A percentile compares a stretch with the other conserved stretches of the same genome.
Evolutionary conservation across 139 green algal genomes (phyloP).

Genomic region (Medakamo hakoo): DNA sequence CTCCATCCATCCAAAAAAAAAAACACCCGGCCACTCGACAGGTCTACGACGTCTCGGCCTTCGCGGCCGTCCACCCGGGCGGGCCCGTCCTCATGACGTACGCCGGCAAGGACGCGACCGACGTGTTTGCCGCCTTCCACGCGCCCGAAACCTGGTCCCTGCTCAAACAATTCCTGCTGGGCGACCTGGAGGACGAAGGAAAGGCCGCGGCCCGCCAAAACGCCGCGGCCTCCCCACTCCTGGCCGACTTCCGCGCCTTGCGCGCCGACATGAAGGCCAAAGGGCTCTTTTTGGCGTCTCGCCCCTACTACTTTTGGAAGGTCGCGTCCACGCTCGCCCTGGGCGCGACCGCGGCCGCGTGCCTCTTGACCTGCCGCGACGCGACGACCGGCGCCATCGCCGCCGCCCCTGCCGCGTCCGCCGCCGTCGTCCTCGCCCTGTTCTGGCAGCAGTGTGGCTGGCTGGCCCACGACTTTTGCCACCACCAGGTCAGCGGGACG

Average conservation of each 20-base stretch:
- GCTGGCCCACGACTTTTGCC: conserved; percentile 58
- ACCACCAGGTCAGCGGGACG: conserved; percentile 36
- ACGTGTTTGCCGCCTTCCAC: conserved; percentile 48
- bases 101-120: conserved; percentile 41
- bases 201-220: not conserved
- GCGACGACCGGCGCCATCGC: not conserved
- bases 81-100: conserved; percentile 38
- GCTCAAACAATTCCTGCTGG: conserved; percentile 30
- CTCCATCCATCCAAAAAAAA: not conserved
- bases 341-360: conserved; percentile 4
- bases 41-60: conserved; percentile 45
- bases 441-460: conserved; percentile 57
- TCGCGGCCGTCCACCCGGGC: conserved; percentile 34
- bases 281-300: conserved; percentile 31
- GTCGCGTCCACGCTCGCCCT: conserved; percentile 15
- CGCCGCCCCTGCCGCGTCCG: conserved; percentile 12
- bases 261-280: conserved; percentile 19
- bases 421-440: conserved; percentile 31
- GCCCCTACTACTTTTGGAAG: conserved; percentile 39
- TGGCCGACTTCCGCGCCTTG: conserved; percentile 41
- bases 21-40: conserved; percentile 2
- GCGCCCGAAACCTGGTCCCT: conserved; percentile 16
- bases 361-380: conserved; percentile 7
- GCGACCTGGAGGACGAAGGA: conserved; percentile 16
- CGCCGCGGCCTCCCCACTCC: conserved; percentile 9